These are phyloP conservation scores for Panicum miliaceum DNA, from an alignment of 176 grass and related monocot genomes.

Conservation along the genomic window DNA sequence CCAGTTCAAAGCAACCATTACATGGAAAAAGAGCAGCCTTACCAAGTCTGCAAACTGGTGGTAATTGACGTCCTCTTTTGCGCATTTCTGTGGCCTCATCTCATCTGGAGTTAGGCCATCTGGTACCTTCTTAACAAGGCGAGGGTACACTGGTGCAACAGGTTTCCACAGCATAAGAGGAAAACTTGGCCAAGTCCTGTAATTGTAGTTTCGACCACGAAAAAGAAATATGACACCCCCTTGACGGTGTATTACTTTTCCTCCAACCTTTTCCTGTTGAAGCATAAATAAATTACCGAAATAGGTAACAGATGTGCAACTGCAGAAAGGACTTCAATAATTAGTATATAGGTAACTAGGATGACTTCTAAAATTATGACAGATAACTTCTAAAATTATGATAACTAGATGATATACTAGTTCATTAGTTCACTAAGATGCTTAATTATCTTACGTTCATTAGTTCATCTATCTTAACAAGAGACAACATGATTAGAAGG, in stretches of 20 bases:
- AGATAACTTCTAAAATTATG: too few relatives aligned
- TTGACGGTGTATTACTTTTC: slow-evolving; percentile 77
- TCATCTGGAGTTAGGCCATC: slow-evolving; percentile 77
- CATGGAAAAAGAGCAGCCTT: slow-evolving; percentile 10
- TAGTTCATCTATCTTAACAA: too few relatives aligned
- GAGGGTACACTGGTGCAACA: slow-evolving; percentile 78
- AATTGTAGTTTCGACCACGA: slow-evolving; percentile 94
- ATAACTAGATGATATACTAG: too few relatives aligned
- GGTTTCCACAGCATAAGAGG: slow-evolving; percentile 98
- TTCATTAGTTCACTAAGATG: too few relatives aligned
- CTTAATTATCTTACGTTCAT: too few relatives aligned
- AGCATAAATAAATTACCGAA: slow-evolving; percentile 25
- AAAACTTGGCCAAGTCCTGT: slow-evolving; percentile 66
- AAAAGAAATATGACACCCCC: slow-evolving; percentile 89
- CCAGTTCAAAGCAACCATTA: slow-evolving; percentile 13
- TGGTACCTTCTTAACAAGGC: slow-evolving; percentile 69
- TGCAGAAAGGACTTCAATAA: too few relatives aligned
- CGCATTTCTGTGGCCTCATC: slow-evolving; percentile 73
- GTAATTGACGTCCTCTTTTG: slow-evolving; percentile 56
- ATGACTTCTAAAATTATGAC: too few relatives aligned
- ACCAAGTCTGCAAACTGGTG: slow-evolving; percentile 83
- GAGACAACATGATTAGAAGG: too few relatives aligned
- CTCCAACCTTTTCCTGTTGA: slow-evolving; percentile 84
- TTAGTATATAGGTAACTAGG: too few relatives aligned
- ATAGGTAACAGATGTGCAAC: not conserved